A percentile compares a stretch with the other conserved stretches of the same genome.
Conservation (phyloP, 306 rosid genomes). For the Astragalus glycyphyllos region DNA sequence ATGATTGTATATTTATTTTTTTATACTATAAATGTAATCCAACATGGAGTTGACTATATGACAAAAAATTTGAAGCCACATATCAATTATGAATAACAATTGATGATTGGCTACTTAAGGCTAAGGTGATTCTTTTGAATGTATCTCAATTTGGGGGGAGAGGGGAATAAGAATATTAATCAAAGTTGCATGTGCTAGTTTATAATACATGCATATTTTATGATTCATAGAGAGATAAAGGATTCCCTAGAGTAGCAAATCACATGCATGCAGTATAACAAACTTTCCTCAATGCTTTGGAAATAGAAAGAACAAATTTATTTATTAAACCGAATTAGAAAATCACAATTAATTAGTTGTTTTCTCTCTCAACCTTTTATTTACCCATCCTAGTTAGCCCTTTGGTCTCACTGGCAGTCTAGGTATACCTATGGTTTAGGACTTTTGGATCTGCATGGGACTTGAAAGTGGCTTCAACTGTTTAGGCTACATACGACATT, state of each 20-base stretch:
- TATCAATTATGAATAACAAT: slow-evolving; percentile 36
- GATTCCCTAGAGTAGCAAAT: slow-evolving; percentile 4
- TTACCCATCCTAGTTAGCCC: no score
- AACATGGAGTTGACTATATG: slow-evolving; percentile 23
- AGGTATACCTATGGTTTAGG: no score
- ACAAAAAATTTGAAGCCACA: slow-evolving; percentile 30
- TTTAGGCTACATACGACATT: no score
- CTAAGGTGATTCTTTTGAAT: slow-evolving; percentile 31
- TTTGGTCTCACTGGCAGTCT: no score
- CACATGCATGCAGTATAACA: slow-evolving; percentile 20
- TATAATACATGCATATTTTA: slow-evolving; percentile 40
- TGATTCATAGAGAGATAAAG: slow-evolving; percentile 16
- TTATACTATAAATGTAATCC: slow-evolving; percentile 29
- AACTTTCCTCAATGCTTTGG: slow-evolving; percentile 1
- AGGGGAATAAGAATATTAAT: slow-evolving; percentile 44
- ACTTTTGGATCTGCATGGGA: no score
- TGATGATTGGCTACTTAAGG: slow-evolving; percentile 41
- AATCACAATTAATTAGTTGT: no score
- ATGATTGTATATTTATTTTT: slow-evolving; percentile 23
- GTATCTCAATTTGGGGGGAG: slow-evolving; percentile 7
- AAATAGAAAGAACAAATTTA: neutral
- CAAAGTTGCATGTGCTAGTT: slow-evolving; percentile 51
- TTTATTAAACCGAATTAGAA: neutral
- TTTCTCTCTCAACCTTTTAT: no score
- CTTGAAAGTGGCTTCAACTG: no score